Evolutionary conservation across 169 alveolate genomes (phyloP), one percentile per base, ranked within the genome.

Genomic region (Plasmodium sp.): DNA sequence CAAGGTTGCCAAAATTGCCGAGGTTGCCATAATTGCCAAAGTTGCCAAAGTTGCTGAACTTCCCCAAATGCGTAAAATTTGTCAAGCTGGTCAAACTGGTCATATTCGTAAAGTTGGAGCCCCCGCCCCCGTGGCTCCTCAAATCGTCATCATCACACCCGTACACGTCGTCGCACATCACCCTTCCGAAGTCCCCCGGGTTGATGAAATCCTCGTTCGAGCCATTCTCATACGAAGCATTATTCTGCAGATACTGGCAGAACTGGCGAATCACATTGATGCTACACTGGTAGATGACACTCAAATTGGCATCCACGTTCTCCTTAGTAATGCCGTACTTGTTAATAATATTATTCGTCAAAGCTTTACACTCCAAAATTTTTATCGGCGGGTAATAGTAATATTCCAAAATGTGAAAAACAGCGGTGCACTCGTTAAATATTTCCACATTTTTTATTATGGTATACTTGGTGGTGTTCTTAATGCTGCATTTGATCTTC

Each of bases 381-480:
- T 92, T 92, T 31, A 92, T 73, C 18, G 95, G 95, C 34, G 97
- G 97, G 16, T 97, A 97, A 75, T 86, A 83, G 14, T 88, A 67
- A 33, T 96, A 95, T 83, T 97, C 98, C 33, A 96, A 84, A 34
- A 97, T 93, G 94, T 97, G 98, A 88, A 97, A 97, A 12, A 96
- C 92, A n/a, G 96, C 92, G 6, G 97, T 93, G 36, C 98, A 97
- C 81, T 96, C 98, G 80, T 97, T 97, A 58, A 93, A 80, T 71
- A 97, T 84, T 82, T 97, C 98, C 6, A 93, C 85, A 85, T 96
- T 97, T 71, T 93, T 94, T 36, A 94, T 90, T 75, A 97, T 94
- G 34, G 97, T 94, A 71, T 96, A 96, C 56, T 93, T 85, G 36
- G 93, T 84, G 33, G 84, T 71, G n/a, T 97, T 94, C 77, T 97